Evolutionary conservation across 2,329 filamentous ascomycete genomes (phyloP).

Genomic region (Scedosporium aurantiacum): DNA sequence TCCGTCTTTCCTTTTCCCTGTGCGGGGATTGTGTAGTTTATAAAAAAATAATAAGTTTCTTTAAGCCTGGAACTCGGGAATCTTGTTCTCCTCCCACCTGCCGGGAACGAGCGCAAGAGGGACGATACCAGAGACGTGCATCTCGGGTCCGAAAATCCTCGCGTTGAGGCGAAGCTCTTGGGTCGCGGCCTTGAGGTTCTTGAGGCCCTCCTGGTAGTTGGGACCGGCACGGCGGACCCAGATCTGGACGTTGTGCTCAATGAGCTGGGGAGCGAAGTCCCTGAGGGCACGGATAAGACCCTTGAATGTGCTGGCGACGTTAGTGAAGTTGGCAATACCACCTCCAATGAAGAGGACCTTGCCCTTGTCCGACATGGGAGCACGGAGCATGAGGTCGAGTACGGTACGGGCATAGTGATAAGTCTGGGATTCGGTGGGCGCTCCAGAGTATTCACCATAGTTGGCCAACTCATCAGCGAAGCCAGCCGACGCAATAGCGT

Average conservation of each 20-base stretch:
- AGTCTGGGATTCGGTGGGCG: conserved; percentile 95
- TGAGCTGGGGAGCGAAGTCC: conserved; percentile 73
- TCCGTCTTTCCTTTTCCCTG: conserved; percentile 8
- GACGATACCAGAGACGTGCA: conserved; percentile 97
- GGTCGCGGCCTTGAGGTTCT: conserved; percentile 98
- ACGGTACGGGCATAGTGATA: conserved; percentile 98
- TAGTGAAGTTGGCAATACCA: conserved; percentile 99
- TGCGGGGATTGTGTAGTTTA: neutral
- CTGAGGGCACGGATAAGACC: conserved; percentile 94
- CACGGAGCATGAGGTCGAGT: conserved; percentile 92
- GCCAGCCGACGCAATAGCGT: conserved; percentile 92
- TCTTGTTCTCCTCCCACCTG: conserved; percentile 49
- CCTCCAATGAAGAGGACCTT: conserved; percentile 99
- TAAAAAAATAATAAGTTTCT: conserved; percentile 3
- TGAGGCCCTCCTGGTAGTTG: conserved; percentile 99
- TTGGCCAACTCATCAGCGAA: conserved; percentile 96
- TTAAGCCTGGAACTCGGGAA: conserved; percentile 51
- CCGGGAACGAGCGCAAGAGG: conserved; percentile 70
- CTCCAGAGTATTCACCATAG: conserved; percentile 99
- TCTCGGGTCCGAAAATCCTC: conserved; percentile 61
- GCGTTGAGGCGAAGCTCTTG: conserved; percentile 75
- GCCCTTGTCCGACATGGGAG: conserved; percentile 73
- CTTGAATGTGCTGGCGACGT: conserved; percentile 98
- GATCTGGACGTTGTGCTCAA: conserved; percentile 96
- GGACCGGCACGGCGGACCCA: conserved; percentile 82